Evolutionary conservation across 2,329 filamentous ascomycete genomes (phyloP), one percentile per base, ranked within the genome.

Genomic region (Pestalotiopsis sp.): DNA sequence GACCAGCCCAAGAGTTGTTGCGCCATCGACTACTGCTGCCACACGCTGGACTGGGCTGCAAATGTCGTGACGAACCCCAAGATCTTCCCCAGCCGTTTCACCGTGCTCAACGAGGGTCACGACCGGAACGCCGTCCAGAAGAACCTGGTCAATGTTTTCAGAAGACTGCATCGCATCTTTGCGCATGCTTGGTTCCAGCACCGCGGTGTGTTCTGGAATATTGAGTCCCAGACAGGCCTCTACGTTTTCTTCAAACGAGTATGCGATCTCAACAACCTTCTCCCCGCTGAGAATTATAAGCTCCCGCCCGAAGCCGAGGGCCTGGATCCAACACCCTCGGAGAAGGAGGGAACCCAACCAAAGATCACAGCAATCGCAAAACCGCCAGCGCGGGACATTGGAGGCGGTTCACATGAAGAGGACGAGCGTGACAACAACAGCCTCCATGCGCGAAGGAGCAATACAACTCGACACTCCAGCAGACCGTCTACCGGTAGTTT

Each of bases 131-230:
- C 86, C 58, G 93, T 93, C 68, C 85, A 92, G 69, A 94, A 94
- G 80, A 95, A 97, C 79, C 85, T 99, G 69, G 92, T 95, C 74
- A 98, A 98, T 79, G 95, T 99, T 68, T 98, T 99, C 81, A 89
- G 96, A 68, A 89, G 96, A 14, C 89, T 98, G 64, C 97, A 99
- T 80, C 90, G 96, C 70, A 98, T 99, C 81, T 99, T 98, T 78
- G 96, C 96, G 61, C 96, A 99, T 79, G 96, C 96, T 7, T 99
- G 96, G 96, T 99, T 98, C 80, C 94, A 98, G 82, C 96, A 99
- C 80, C 90, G 95, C 61, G 92, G 92, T 67, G 94, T 98, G 66
- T 99, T 98, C 80, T 98, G 95, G 94, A 90, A 93, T 56, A 92
- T 98, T 1, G 96, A 99, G 82, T 89, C 89, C 11, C 90, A 94